Percentiles rank a stretch among this genome's conserved stretches.
phyloP scores from a whole-genome alignment of 495 filamentous ascomycete genomes.

The Collariella sp. region DNA sequence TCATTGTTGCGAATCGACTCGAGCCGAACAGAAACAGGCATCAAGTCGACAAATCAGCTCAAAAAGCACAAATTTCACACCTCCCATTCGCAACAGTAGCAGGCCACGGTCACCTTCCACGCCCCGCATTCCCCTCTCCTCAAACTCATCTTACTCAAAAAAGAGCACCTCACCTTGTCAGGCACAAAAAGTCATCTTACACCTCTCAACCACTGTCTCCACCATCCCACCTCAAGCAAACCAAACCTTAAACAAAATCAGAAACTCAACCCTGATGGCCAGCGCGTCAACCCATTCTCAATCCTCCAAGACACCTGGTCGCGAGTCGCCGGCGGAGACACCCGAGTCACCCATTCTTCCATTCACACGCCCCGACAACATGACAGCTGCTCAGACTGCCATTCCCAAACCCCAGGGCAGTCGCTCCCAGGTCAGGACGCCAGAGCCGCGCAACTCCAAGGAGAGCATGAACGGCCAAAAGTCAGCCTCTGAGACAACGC shows the following conservation, averaged over 20 bases:
- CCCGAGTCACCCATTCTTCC: constrained; percentile 20
- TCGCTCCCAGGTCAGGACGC: constrained; percentile 24
- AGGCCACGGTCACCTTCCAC: background rate
- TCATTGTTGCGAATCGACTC: constrained; percentile 3
- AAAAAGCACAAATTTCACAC: background rate
- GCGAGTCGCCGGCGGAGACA: constrained; percentile 6
- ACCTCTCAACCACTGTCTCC: background rate
- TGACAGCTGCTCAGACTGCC: constrained; percentile 13
- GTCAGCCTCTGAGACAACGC: constrained; percentile 20
- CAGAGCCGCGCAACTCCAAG: constrained; percentile 27
- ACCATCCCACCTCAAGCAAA: background rate
- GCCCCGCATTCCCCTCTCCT: background rate
- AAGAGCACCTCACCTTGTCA: background rate
- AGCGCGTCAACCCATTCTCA: constrained; percentile 13
- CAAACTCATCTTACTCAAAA: background rate
- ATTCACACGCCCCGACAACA: constrained; percentile 13
- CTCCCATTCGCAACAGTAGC: background rate
- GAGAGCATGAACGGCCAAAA: constrained; percentile 22
- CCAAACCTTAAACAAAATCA: background rate
- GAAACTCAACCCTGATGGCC: constrained; percentile 12
- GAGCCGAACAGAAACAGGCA: background rate
- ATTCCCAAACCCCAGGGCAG: constrained; percentile 12
- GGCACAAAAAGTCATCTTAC: background rate
- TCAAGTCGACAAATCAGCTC: background rate
- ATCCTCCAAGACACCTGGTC: constrained; percentile 9